A percentile compares a stretch with the other conserved stretches of the same genome.
These are phyloP conservation scores for Penstemon barbatus DNA, from an alignment of 257 asterid genomes.

Conservation along the genomic window DNA sequence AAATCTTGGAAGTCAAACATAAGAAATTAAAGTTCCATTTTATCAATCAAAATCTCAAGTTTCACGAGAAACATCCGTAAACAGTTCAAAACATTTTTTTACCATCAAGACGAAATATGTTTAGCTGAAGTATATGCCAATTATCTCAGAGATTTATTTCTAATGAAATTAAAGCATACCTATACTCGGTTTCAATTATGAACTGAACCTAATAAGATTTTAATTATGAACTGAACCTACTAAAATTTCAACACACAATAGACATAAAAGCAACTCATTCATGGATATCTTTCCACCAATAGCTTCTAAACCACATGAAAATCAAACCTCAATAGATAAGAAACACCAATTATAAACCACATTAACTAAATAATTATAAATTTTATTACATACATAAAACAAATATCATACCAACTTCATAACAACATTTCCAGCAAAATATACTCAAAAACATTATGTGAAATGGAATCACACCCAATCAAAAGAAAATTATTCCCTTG, in stretches of 20 bases:
- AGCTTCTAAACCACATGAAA: slow-evolving; percentile 3
- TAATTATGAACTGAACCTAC: neutral
- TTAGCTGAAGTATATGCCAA: neutral
- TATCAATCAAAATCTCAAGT: too few species aligned
- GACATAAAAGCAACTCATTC: neutral
- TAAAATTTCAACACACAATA: neutral
- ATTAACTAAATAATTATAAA: too few species aligned
- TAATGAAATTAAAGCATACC: neutral
- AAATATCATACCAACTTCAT: too few species aligned
- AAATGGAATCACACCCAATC: neutral
- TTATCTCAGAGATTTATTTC: neutral
- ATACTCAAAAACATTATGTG: neutral
- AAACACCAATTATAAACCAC: neutral
- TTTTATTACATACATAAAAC: too few species aligned
- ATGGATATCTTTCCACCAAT: neutral
- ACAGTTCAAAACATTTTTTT: neutral
- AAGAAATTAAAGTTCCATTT: too few species aligned
- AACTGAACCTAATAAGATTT: slow-evolving; percentile 4
- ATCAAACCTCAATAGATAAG: neutral
- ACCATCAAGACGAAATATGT: neutral
- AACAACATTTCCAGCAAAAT: neutral
- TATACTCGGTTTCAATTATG: too few species aligned
- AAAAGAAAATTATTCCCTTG: neutral
- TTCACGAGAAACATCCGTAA: too few species aligned
- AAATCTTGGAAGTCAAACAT: too few species aligned